Evolutionary conservation across 495 filamentous ascomycete genomes (phyloP).

Genomic region (Hypoxylon intermedium): DNA sequence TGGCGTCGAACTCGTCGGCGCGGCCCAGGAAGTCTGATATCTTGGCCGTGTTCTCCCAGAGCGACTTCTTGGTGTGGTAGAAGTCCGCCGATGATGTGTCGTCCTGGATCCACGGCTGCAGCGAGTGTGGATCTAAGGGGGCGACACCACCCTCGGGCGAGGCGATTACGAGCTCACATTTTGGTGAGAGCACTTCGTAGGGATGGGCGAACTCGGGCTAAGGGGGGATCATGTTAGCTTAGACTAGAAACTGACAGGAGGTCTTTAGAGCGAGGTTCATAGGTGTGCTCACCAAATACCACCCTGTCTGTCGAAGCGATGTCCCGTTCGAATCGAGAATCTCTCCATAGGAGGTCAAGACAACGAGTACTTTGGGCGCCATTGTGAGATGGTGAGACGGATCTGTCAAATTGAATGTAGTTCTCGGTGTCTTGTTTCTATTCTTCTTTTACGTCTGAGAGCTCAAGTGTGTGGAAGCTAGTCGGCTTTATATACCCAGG

Average conservation of each 20-base stretch:
- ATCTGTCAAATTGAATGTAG: too few relatives aligned
- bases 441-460: too few relatives aligned
- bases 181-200: conserved; percentile 57
- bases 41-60: conserved; percentile 65
- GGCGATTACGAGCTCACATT: conserved; percentile 60
- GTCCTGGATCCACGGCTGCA: conserved; percentile 61
- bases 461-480: too few relatives aligned
- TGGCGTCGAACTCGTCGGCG: conserved; percentile 64
- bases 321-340: conserved; percentile 53
- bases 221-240: not conserved
- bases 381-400: conserved; percentile 4
- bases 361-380: conserved; percentile 61
- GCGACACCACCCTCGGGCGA: conserved; percentile 67
- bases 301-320: conserved; percentile 4
- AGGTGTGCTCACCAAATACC: conserved; percentile 56
- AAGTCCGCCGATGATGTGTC: conserved; percentile 50
- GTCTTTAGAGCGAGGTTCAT: not conserved
- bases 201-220: conserved; percentile 70
- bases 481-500: too few relatives aligned
- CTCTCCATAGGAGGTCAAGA: conserved; percentile 61
- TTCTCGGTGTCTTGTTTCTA: too few relatives aligned
- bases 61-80: conserved; percentile 52
- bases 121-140: conserved; percentile 63
- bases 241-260: conserved; percentile 53
- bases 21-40: conserved; percentile 54